Base-by-base conservation (phyloP, 345 rosid genomes). In the Eucalyptus sideroxylon region DNA sequence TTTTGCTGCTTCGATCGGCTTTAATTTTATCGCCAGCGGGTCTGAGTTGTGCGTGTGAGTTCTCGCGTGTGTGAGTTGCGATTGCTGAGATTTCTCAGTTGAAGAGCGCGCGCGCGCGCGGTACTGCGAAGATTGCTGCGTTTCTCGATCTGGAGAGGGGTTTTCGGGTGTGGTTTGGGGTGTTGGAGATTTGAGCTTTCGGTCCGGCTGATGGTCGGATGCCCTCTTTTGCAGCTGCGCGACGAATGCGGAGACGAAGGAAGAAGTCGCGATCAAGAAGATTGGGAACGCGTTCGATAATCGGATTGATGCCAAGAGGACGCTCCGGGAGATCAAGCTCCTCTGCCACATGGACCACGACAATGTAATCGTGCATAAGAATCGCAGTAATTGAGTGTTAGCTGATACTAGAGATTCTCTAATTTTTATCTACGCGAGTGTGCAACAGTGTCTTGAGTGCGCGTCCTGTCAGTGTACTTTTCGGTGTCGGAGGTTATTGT, bases 231-330 rank as follows among this genome's bases (percentile, higher is more conserved):
- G 89, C 94, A 98, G 99, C 88, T 97, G 98, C 91, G 98, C 98
- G 3, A 92, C 86, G 83, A 94, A 97, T 90, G 93, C 97, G 7
- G 96, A 93, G 94, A 96, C 99, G 14, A 90, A 92, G 67, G 98
- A 98, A 92, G 98, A 95, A 69, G 98, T 97, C 86, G 98, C 99
- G 6, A 95, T 97, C 88, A 98, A 98, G 95, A 98, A 97, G 95
- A 95, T 97, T 88, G 94, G 94, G 60, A 98, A 96, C 89, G 98
- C 99, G 6, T 98, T 98, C 89, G 99, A 96, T 82, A 98, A 98
- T 91, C 95, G 97, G 90, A 91, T 96, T 17, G 99, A 96, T 90
- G 99, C 99, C 83, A 97, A 97, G 91, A 93, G 99, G 92, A 96
- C 97, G 21, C 94, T 97, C 72, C 94, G 99, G 6, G 99, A 98